Percentiles rank a stretch among this genome's conserved stretches.
phyloP scores from a whole-genome alignment of 164 flowering plant genomes.

The Paratinospora sagittata region DNA sequence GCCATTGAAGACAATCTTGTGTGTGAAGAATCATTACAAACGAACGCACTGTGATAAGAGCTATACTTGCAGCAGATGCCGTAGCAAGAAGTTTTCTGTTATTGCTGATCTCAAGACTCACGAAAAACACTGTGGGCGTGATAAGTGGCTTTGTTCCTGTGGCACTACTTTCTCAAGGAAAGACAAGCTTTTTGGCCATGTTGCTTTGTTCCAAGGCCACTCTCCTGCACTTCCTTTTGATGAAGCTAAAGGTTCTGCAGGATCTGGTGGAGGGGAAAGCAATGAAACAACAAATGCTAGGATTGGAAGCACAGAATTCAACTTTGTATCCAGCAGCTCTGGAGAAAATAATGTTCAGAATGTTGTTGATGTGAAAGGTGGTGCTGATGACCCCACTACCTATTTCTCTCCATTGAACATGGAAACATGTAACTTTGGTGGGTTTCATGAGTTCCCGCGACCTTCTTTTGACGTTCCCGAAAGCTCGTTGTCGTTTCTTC shows the following conservation, averaged over 20 bases:
- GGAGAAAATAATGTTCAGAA: constrained; percentile 23
- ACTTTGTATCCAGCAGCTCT: constrained; percentile 25
- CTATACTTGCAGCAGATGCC: constrained; percentile 75
- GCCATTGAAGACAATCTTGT: constrained; percentile 77
- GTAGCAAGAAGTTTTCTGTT: constrained; percentile 78
- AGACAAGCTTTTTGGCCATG: constrained; percentile 92
- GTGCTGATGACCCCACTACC: constrained; percentile 32
- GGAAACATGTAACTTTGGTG: constrained; percentile 48
- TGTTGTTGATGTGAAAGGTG: constrained; percentile 36
- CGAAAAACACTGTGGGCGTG: constrained; percentile 86
- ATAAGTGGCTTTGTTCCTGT: constrained; percentile 88
- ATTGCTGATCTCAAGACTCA: constrained; percentile 87
- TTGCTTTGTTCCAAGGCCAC: constrained; percentile 82
- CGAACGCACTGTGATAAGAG: constrained; percentile 88
- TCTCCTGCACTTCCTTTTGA: constrained; percentile 75
- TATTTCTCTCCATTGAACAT: constrained; percentile 60
- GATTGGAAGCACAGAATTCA: constrained; percentile 31
- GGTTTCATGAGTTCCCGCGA: constrained; percentile 59
- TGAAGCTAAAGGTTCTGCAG: constrained; percentile 34
- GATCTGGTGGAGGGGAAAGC: constrained; percentile 36
- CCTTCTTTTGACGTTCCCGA: constrained; percentile 56
- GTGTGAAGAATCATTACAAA: constrained; percentile 90
- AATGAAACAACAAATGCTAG: constrained; percentile 23
- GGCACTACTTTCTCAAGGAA: constrained; percentile 93
- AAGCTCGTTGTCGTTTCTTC: constrained; percentile 50